These are phyloP conservation scores for Blattamonas nauphoetae DNA, from an alignment of 78 protist genomes.

Conservation along the genomic window DNA sequence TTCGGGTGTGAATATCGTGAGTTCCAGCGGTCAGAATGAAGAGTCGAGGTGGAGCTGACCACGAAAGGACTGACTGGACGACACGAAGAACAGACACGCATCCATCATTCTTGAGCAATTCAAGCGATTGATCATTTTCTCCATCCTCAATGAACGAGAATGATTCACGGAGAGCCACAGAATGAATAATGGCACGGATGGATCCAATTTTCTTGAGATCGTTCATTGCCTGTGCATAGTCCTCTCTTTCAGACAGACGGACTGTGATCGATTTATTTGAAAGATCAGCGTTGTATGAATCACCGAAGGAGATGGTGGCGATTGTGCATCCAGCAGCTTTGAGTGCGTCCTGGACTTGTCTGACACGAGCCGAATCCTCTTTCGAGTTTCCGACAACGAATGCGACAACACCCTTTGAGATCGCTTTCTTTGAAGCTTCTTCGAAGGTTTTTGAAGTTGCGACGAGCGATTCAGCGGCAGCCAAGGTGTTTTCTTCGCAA, in stretches of 20 bases:
- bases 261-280: not conserved
- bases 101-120: not conserved
- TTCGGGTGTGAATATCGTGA: not conserved
- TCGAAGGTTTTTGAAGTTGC: too few species aligned
- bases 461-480: not conserved
- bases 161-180: not conserved
- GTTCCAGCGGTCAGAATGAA: not conserved
- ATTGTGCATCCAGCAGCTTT: not conserved
- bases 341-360: not conserved
- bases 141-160: not conserved
- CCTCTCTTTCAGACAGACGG: not conserved
- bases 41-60: not conserved
- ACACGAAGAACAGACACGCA: not conserved
- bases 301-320: not conserved
- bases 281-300: not conserved
- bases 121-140: not conserved
- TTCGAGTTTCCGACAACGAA: not conserved
- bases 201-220: not conserved
- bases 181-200: not conserved
- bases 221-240: not conserved
- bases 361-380: not conserved
- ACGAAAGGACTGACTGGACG: not conserved
- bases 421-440: not conserved
- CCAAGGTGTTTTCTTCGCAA: not conserved
- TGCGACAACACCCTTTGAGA: not conserved